Conservation (phyloP, 805 yeast species). For the Starmerella powellii region DNA sequence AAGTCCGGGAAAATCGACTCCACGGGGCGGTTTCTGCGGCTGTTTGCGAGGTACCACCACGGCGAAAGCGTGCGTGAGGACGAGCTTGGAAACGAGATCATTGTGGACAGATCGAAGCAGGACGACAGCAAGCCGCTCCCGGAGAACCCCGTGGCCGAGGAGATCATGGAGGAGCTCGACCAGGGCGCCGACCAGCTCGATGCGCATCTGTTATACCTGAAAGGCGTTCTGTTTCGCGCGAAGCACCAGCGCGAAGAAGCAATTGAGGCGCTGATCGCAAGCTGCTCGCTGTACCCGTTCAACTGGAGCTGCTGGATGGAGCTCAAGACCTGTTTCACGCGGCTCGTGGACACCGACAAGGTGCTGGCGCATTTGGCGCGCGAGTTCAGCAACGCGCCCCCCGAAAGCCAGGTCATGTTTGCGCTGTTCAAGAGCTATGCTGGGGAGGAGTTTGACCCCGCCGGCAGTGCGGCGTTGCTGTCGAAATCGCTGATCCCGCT, state of each 20-base stretch:
- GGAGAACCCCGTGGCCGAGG: constrained; percentile 28
- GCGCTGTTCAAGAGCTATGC: constrained; percentile 53
- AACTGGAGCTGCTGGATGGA: constrained; percentile 96
- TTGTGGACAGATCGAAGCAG: constrained; percentile 21
- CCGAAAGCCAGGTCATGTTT: constrained; percentile 29
- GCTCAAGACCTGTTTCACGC: constrained; percentile 45
- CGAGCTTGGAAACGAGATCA: constrained; percentile 54
- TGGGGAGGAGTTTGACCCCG: constrained; percentile 54
- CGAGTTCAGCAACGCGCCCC: constrained; percentile 1
- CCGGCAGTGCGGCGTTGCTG: constrained; percentile 6
- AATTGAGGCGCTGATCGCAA: constrained; percentile 44
- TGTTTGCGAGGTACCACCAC: constrained; percentile 57
- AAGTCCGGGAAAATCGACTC: constrained; percentile 34
- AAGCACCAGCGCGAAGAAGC: constrained; percentile 54
- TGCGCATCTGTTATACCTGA: constrained; percentile 49
- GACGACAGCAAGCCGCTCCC: constrained; percentile 17
- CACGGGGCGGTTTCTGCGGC: constrained; percentile 39
- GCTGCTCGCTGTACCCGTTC: constrained; percentile 59
- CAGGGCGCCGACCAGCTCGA: neutral
- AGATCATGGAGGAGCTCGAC: constrained; percentile 35
- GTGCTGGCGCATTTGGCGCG: constrained; percentile 5
- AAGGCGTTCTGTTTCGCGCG: constrained; percentile 54
- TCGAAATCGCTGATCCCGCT: constrained; percentile 33
- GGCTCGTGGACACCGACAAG: constrained; percentile 8
- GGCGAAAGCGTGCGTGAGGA: constrained; percentile 70